Base-by-base conservation (phyloP, 768 basidiomycete genomes). In the Suillus brevipes region DNA sequence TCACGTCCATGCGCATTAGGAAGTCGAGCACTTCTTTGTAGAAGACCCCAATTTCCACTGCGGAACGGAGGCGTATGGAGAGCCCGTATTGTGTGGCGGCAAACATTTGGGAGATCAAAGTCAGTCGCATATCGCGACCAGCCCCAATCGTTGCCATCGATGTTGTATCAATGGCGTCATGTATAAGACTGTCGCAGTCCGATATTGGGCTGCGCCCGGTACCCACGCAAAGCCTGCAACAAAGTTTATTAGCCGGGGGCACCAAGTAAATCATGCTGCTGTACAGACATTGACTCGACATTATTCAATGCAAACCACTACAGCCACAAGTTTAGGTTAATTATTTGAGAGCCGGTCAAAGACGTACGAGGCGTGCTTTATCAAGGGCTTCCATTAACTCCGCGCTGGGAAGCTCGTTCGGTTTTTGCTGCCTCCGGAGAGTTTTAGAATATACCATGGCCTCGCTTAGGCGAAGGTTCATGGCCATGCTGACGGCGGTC, bases 401-500 rank as follows among this genome's bases (percentile, higher is more conserved):
- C 10, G 69, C 65, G 42, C 66, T 63, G 38, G 74, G 68, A 5
- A 71, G 67, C 4, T 78, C 71, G 23, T 70, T 69, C 5, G 69
- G 59, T 65, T 73, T 75, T 61, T 71, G 76, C 36, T 73, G 69
- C 42, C 66, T 69, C 28, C 77, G 72, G 52, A 82, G 72, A 4
- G 64, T 70, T 40, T 66, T 70, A 25, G 71, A 75, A 61, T 77
- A 73, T 25, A 73, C 67, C 64, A 79, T 77, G 9, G 78, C 80
- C 58, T 77, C 71, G 57, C 77, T 75, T 5, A 83, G 71, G 34
- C 76, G 78, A 59, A 84, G 68, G 66, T 80, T 82, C 70, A 79
- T 81, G 25, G 81, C 82, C 80, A 82, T 83, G 57, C 77, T 80
- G 34, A 84, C 77, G 14, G 83, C 83, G 2, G 75, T 75, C 18